Conservation (phyloP, 345 rosid species). For the Rhodamnia rubescens region DNA sequence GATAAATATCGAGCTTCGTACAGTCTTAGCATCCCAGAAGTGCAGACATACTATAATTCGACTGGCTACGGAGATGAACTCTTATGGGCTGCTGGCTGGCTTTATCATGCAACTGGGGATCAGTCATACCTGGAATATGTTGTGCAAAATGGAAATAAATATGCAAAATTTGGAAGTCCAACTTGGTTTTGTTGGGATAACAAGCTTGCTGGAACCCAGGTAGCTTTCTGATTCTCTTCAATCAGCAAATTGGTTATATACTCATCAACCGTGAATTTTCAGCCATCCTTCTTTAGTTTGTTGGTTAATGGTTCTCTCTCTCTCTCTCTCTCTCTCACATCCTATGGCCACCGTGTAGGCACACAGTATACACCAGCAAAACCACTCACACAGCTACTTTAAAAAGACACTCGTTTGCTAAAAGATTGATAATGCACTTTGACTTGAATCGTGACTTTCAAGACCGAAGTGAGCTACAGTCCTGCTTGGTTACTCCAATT, state of each 20-base stretch:
- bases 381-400: background rate
- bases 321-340: too few relatives aligned
- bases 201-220: slow-evolving; percentile 94
- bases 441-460: background rate
- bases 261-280: background rate
- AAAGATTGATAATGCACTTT: background rate
- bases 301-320: background rate
- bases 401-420: background rate
- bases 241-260: background rate
- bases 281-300: background rate
- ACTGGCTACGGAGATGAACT: slow-evolving; percentile 91
- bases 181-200: slow-evolving; percentile 99
- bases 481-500: background rate
- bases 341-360: background rate
- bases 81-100: slow-evolving; percentile 96
- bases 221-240: slow-evolving; percentile 9
- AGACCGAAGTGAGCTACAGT: background rate
- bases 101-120: slow-evolving; percentile 83
- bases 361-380: background rate
- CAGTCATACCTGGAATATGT: slow-evolving; percentile 63
- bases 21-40: slow-evolving; percentile 57
- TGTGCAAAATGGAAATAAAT: slow-evolving; percentile 44
- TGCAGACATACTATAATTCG: slow-evolving; percentile 62
- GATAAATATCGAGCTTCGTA: slow-evolving; percentile 55
- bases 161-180: slow-evolving; percentile 73